Conservation (phyloP, 139 green algal genomes). For the Asterochloris sp. region DNA sequence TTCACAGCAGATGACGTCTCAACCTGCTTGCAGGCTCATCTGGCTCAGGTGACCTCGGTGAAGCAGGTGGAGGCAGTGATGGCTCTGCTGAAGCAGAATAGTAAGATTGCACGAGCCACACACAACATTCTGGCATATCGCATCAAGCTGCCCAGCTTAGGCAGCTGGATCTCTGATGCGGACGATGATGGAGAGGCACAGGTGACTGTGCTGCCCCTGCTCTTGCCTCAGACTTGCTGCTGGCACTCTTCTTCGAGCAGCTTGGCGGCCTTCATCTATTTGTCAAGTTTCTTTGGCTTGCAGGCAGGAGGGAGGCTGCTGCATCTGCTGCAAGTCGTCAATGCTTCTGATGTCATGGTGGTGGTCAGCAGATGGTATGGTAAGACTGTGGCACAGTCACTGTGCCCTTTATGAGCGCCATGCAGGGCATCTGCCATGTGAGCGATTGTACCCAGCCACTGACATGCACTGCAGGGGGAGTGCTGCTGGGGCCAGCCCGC, state of each 20-base stretch:
- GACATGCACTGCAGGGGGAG: neutral
- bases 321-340: conserved; percentile 67
- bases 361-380: conserved; percentile 85
- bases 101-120: conserved; percentile 75
- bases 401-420: conserved; percentile 45
- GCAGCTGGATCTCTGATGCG: neutral
- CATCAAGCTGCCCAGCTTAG: conserved; percentile 35
- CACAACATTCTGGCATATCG: conserved; percentile 90
- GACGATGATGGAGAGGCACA: neutral
- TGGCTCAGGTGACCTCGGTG: conserved; percentile 35
- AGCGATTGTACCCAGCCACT: neutral
- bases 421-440: neutral
- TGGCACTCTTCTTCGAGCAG: neutral
- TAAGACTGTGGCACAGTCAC: conserved; percentile 32
- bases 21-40: conserved; percentile 41
- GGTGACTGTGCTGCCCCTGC: neutral
- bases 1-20: neutral
- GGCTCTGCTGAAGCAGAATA: conserved; percentile 60
- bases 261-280: neutral
- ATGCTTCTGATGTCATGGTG: conserved; percentile 53
- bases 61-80: conserved; percentile 69
- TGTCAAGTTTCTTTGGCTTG: neutral
- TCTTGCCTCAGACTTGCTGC: neutral
- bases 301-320: conserved; percentile 73
- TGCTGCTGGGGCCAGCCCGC: conserved; percentile 68